phyloP scores from a whole-genome alignment of 106 monocot genomes.

The Gastrodia elata region DNA sequence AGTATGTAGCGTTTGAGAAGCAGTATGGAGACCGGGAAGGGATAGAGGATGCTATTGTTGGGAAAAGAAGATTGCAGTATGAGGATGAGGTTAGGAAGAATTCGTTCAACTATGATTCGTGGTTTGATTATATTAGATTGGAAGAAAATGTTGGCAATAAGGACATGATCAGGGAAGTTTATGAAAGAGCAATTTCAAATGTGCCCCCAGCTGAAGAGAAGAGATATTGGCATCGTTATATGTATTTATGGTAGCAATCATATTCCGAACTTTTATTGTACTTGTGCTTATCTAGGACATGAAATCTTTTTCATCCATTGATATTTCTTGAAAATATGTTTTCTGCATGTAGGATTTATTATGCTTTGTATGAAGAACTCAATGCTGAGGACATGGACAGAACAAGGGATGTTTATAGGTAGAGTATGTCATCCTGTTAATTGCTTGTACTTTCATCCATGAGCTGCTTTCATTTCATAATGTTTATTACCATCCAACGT shows the following conservation, averaged over 20 bases:
- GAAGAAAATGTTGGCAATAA: constrained; percentile 80
- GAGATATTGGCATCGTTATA: constrained; percentile 90
- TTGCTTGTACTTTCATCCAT: neutral
- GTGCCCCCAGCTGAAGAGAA: constrained; percentile 95
- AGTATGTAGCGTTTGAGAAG: constrained; percentile 84
- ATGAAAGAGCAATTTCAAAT: constrained; percentile 78
- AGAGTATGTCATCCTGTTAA: neutral
- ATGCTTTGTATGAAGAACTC: constrained; percentile 88
- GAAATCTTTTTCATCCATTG: neutral
- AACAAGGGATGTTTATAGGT: constrained; percentile 84
- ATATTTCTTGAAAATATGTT: neutral
- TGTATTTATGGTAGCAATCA: constrained; percentile 61
- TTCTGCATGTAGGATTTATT: constrained; percentile 59
- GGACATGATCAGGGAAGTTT: constrained; percentile 72
- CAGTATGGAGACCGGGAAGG: constrained; percentile 83
- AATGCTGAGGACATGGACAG: constrained; percentile 66
- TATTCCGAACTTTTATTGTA: neutral
- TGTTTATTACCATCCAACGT: neutral
- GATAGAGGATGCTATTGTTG: constrained; percentile 90
- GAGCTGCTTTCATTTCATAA: neutral
- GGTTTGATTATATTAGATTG: constrained; percentile 86
- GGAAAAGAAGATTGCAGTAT: constrained; percentile 88
- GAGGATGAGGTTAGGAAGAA: constrained; percentile 94
- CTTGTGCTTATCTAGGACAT: neutral
- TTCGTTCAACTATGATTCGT: constrained; percentile 67